Evolutionary conservation across 495 filamentous ascomycete species (phyloP).

Genomic region (Podospora comata): DNA sequence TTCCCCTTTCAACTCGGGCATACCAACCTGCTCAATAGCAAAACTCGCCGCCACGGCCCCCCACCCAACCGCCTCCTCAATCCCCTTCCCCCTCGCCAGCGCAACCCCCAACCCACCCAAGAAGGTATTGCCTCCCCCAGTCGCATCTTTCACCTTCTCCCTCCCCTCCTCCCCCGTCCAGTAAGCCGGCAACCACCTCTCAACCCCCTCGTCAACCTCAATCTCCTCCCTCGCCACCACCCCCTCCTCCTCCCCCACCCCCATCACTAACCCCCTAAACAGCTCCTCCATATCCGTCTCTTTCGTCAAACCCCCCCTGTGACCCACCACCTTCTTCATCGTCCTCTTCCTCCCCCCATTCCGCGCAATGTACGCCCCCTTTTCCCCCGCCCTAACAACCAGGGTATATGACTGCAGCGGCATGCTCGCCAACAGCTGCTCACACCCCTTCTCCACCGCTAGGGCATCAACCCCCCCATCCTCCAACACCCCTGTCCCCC

Average conservation of each 20-base stretch:
- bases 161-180: slow-evolving; percentile 53
- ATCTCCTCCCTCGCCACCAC: slow-evolving; percentile 58
- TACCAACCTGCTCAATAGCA: slow-evolving; percentile 89
- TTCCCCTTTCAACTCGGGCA: slow-evolving; percentile 56
- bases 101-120: slow-evolving; percentile 79
- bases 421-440: slow-evolving; percentile 52
- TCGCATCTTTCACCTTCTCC: slow-evolving; percentile 76
- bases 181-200: slow-evolving; percentile 57
- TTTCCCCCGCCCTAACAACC: slow-evolving; percentile 51
- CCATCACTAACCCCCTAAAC: slow-evolving; percentile 46
- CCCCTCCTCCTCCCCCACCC: slow-evolving; percentile 48
- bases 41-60: slow-evolving; percentile 88
- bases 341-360: slow-evolving; percentile 51
- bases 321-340: slow-evolving; percentile 41
- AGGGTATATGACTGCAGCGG: slow-evolving; percentile 53
- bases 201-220: slow-evolving; percentile 51
- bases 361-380: slow-evolving; percentile 51
- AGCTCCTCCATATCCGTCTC: slow-evolving; percentile 55
- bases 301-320: slow-evolving; percentile 43
- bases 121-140: slow-evolving; percentile 93
- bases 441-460: slow-evolving; percentile 51
- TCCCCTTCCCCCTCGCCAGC: slow-evolving; percentile 57
- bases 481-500: slow-evolving; percentile 28
- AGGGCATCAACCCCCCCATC: slow-evolving; percentile 41
- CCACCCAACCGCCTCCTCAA: slow-evolving; percentile 70